Evolutionary conservation across 441 rosid genomes (phyloP).

Genomic region (Jatropha multifida): DNA sequence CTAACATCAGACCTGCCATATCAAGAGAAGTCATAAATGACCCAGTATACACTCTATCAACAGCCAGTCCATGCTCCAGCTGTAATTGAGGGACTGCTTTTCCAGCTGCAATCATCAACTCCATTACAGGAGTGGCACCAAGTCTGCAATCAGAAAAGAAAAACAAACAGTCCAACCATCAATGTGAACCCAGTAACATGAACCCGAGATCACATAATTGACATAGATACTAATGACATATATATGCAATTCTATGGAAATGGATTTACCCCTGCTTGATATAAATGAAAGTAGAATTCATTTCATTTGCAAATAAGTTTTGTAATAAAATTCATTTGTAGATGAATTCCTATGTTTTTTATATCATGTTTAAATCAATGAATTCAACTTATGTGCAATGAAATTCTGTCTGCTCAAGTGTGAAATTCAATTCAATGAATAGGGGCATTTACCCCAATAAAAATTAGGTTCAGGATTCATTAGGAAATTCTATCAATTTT

Average conservation of each 20-base stretch:
- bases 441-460: too few relatives aligned
- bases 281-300: too few relatives aligned
- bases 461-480: too few relatives aligned
- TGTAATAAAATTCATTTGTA: too few relatives aligned
- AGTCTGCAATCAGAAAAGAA: constrained; percentile 44
- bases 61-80: constrained; percentile 93
- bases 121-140: constrained; percentile 95
- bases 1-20: constrained; percentile 77
- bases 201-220: background rate
- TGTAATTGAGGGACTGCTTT: constrained; percentile 92
- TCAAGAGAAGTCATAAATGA: constrained; percentile 98
- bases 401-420: too few relatives aligned
- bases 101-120: constrained; percentile 92
- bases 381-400: too few relatives aligned
- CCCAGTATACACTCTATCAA: constrained; percentile 97
- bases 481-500: too few relatives aligned
- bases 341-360: too few relatives aligned
- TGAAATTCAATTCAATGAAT: too few relatives aligned
- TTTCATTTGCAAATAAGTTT: too few relatives aligned
- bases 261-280: too few relatives aligned
- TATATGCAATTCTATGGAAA: background rate
- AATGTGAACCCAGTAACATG: constrained; percentile 1
- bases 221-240: background rate
- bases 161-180: constrained; percentile 13
- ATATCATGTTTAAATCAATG: too few relatives aligned